These are phyloP conservation scores for Scutellaria minor DNA, from an alignment of 257 asterid genomes.

Conservation along the genomic window DNA sequence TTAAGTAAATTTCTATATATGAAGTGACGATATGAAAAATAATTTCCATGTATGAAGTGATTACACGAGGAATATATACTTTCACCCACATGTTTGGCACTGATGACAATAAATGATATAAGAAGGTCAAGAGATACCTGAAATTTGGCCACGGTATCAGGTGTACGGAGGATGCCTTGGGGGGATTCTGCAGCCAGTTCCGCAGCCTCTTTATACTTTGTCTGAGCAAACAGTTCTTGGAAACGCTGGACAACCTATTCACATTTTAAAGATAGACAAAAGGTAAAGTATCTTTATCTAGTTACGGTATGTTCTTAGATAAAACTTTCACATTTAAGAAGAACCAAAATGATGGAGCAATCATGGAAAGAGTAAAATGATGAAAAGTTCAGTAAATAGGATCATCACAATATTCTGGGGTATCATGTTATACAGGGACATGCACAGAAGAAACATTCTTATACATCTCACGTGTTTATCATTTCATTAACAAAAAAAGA, in stretches of 20 bases:
- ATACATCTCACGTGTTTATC: neutral
- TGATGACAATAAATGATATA: constrained; percentile 9
- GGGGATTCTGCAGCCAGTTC: constrained; percentile 99
- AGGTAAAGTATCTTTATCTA: constrained; percentile 1
- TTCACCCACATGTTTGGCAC: constrained; percentile 9
- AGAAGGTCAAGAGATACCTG: constrained; percentile 58
- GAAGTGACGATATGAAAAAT: neutral
- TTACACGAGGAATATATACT: constrained; percentile 1
- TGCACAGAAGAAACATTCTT: neutral
- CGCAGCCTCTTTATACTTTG: constrained; percentile 99
- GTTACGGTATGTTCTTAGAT: neutral
- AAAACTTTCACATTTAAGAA: neutral
- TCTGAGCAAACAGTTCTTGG: constrained; percentile 98
- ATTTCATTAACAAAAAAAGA: constrained; percentile 13
- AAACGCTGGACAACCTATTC: constrained; percentile 95
- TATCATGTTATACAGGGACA: constrained; percentile 20
- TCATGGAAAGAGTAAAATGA: neutral
- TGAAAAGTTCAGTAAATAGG: neutral
- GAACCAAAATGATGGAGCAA: neutral
- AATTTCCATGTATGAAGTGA: constrained; percentile 13
- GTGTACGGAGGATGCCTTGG: constrained; percentile 96
- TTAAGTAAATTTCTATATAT: constrained; percentile 7
- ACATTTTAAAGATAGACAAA: constrained; percentile 34
- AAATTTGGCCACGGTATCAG: constrained; percentile 97
- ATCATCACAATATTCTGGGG: constrained; percentile 4